Evolutionary conservation across 805 yeast species (phyloP).

Genomic region (Barnettozyma siamensis): DNA sequence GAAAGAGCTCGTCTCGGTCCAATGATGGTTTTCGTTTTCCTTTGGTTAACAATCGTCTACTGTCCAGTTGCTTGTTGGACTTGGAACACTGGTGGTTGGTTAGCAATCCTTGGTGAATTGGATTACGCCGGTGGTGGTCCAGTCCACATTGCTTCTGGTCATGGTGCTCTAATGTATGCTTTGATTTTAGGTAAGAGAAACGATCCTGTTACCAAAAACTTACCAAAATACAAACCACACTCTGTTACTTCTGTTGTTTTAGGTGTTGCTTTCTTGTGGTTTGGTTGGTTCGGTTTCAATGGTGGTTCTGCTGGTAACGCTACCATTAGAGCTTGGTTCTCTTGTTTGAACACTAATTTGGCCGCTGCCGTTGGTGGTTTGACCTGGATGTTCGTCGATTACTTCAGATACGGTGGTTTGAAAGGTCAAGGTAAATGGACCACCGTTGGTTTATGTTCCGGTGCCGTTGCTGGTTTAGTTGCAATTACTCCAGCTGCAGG

Average conservation of each 20-base stretch:
- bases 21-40: conserved; percentile 87
- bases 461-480: conserved; percentile 89
- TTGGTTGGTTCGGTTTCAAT: conserved; percentile 98
- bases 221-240: conserved; percentile 91
- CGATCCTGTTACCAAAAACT: conserved; percentile 57
- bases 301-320: conserved; percentile 97
- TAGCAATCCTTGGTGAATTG: conserved; percentile 70
- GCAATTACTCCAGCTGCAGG: conserved; percentile 98
- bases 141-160: conserved; percentile 91
- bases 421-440: conserved; percentile 73
- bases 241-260: conserved; percentile 86
- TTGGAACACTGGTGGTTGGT: conserved; percentile 91
- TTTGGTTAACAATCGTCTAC: conserved; percentile 93
- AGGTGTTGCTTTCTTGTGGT: conserved; percentile 96
- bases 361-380: conserved; percentile 93
- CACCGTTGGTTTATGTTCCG: conserved; percentile 88
- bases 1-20: conserved; percentile 97
- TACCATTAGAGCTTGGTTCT: conserved; percentile 88
- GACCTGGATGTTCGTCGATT: conserved; percentile 91
- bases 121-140: conserved; percentile 99
- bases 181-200: conserved; percentile 86
- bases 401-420: conserved; percentile 39
- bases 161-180: conserved; percentile 91
- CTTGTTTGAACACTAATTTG: conserved; percentile 84
- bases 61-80: conserved; percentile 98